These are phyloP conservation scores for Leishmania lainsoni DNA, from an alignment of 208 protist species.

Conservation along the genomic window DNA sequence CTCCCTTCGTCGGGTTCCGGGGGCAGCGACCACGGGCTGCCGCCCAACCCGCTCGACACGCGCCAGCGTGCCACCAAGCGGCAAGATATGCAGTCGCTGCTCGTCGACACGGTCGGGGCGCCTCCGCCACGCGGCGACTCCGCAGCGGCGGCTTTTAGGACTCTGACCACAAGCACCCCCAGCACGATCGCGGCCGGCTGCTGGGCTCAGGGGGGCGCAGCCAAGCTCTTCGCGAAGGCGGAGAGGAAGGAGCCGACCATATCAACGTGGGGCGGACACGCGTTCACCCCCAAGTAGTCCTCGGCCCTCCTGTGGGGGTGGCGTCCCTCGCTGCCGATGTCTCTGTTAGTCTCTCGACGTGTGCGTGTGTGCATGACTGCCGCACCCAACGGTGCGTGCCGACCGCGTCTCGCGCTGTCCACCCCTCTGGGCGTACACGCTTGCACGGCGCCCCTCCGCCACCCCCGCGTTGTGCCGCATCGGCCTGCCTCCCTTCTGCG, in stretches of 20 bases:
- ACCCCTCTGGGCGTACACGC: not conserved
- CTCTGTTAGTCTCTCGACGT: not conserved
- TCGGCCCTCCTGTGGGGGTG: not conserved
- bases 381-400: not conserved
- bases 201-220: slow-evolving; percentile 44
- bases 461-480: not conserved
- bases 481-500: not conserved
- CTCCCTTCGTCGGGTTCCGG: slow-evolving; percentile 49
- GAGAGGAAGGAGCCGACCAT: not conserved
- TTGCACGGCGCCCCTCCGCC: not conserved
- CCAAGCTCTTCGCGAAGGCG: slow-evolving; percentile 44
- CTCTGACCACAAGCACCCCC: slow-evolving; percentile 12
- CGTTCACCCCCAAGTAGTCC: slow-evolving; percentile 33
- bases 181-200: slow-evolving; percentile 27
- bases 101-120: slow-evolving; percentile 10
- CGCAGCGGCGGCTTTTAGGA: slow-evolving; percentile 1
- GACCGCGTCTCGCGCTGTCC: not conserved
- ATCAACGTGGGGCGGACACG: slow-evolving; percentile 62
- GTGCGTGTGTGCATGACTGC: not conserved
- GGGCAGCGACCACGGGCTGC: slow-evolving; percentile 56
- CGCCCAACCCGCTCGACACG: slow-evolving; percentile 69
- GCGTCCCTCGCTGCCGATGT: not conserved
- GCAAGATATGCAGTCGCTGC: slow-evolving; percentile 33
- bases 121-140: not conserved
- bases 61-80: slow-evolving; percentile 75